Percentiles rank a stretch among this genome's conserved stretches.
Evolutionary conservation across 2,329 filamentous ascomycete genomes (phyloP).

Genomic region (Chaetomiaceae sp.): DNA sequence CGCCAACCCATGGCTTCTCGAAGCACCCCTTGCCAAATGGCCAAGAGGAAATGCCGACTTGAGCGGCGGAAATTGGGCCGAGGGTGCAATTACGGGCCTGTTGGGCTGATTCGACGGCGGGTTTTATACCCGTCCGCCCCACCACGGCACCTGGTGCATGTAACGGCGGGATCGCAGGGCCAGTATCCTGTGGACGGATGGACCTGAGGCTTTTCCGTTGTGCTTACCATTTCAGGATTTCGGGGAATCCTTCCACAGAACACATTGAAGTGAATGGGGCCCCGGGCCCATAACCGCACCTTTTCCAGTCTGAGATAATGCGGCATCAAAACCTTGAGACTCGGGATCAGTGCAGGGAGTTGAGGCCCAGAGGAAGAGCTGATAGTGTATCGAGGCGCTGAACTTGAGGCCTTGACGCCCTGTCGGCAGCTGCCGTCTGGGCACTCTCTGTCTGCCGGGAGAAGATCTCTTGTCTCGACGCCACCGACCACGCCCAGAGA

Average conservation of each 20-base stretch:
- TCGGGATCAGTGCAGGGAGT: too few species aligned
- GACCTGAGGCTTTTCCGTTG: neutral
- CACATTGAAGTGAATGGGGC: too few species aligned
- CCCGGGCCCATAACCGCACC: too few species aligned
- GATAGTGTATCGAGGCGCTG: too few species aligned
- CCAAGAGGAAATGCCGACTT: constrained; percentile 13
- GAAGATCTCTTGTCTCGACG: constrained; percentile 12
- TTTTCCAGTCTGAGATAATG: too few species aligned
- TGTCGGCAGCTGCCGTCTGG: constrained; percentile 10
- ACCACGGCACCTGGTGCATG: constrained; percentile 7
- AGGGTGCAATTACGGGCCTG: neutral
- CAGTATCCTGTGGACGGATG: neutral
- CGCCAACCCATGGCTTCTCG: neutral
- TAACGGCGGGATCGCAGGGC: neutral
- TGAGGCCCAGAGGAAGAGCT: too few species aligned
- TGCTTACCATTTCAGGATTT: neutral
- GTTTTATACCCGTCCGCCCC: constrained; percentile 8
- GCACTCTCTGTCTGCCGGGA: neutral
- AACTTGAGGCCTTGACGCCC: too few species aligned
- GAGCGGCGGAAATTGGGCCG: constrained; percentile 14
- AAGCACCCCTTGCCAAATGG: neutral
- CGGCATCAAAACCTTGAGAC: neutral
- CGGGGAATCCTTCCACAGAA: neutral
- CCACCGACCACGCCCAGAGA: constrained; percentile 1
- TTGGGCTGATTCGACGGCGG: neutral